Base-by-base conservation (phyloP, 306 rosid species). In the Quercus alba region DNA sequence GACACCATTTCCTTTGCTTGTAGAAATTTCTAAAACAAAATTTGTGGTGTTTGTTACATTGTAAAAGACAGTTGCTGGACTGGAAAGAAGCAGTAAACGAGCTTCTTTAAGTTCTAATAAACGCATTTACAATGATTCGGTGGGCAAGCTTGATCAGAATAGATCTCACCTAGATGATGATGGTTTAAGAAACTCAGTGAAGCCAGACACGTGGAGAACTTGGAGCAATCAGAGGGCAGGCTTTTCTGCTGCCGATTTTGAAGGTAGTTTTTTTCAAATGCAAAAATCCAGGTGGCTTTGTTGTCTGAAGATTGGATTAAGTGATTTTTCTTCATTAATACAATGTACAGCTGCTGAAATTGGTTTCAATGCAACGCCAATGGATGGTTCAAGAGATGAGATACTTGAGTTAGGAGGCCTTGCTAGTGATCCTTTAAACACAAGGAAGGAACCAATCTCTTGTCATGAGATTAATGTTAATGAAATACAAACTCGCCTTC, bases 141-240 rank as follows among this genome's bases (percentile, higher is more conserved):
- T 25, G 74, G 86, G 61, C 78, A 74, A 70, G 78, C 80, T 54
- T 85, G 81, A 67, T 83, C 88, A 78, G 44, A 62, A 78, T 52
- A 59, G 51, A 62, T 84, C 87, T 77, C 72, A 81, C 56, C 74
- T 83, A 46, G 84, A 80, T 20, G 14, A 41, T 75, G 86, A 89
- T 44, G 85, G 75, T 79, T 77, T 56, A 19, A 77, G 51, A 77
- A 76, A 83, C 79, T 83, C 89, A 6, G 81, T 59, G 59, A 52
- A 82, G 77, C 88, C 87, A 55, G 92, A 90, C 80, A 82, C 17
- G 38, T 89, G 90, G 97, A 87, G 86, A 86, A 87, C 86, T 72
- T 96, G 98, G 99, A 80, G 82, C 78, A 76, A 71, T 81, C 87
- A 87, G 82, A 84, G 91, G 81, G 91, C 79, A 81, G 97, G 90